A percentile compares a stretch with the other conserved stretches of the same genome.
These are phyloP conservation scores for Dysphania ambrosioides DNA, from an alignment of 148 eudicot genomes.

Conservation along the genomic window DNA sequence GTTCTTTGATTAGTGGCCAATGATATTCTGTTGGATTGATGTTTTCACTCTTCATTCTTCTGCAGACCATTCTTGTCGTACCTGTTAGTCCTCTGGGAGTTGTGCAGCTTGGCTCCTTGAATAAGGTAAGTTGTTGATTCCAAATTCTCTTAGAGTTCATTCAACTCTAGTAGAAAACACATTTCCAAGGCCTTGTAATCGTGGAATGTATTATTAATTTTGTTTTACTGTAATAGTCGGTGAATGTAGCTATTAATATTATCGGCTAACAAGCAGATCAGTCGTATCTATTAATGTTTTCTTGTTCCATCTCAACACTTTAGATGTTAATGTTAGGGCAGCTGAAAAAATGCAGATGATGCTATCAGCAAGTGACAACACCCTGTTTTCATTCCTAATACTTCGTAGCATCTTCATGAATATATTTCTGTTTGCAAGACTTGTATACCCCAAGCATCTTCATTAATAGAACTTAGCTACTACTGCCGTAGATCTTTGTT, in stretches of 20 bases:
- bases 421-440: neutral
- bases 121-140: slow-evolving; percentile 44
- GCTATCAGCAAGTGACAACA: neutral
- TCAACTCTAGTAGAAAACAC: neutral
- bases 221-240: neutral
- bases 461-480: neutral
- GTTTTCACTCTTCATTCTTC: slow-evolving; percentile 14
- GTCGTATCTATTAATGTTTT: neutral
- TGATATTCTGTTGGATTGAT: neutral
- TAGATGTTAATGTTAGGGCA: neutral
- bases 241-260: no score
- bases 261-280: neutral
- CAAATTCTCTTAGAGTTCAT: neutral
- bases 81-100: slow-evolving; percentile 71
- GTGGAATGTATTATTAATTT: neutral
- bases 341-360: neutral
- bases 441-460: neutral
- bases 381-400: neutral
- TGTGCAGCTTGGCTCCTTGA: slow-evolving; percentile 74
- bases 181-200: neutral
- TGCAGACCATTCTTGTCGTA: slow-evolving; percentile 71
- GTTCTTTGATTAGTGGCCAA: neutral
- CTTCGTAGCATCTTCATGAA: neutral
- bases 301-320: no score
- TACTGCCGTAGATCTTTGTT: neutral